Evolutionary conservation across 495 filamentous ascomycete genomes (phyloP).

Genomic region (Aspergillus cristatus): DNA sequence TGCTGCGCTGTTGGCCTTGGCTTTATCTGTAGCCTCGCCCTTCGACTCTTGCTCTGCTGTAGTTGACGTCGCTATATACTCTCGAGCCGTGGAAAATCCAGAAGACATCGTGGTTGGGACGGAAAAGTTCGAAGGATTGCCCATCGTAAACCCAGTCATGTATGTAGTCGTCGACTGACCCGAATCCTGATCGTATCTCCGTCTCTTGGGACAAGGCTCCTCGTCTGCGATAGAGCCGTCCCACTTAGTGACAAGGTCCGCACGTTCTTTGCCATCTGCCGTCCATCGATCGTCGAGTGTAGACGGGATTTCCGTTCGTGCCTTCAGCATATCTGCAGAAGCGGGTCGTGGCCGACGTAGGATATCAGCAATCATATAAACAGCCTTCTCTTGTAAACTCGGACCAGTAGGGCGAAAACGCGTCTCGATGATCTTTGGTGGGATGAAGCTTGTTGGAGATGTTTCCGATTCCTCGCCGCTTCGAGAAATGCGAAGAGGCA

Average conservation of each 20-base stretch:
- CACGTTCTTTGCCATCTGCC: slow-evolving; percentile 43
- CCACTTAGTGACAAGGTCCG: slow-evolving; percentile 30
- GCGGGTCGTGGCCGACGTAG: slow-evolving; percentile 48
- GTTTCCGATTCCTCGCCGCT: slow-evolving; percentile 44
- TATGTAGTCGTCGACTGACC: slow-evolving; percentile 15
- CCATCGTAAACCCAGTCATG: slow-evolving; percentile 18
- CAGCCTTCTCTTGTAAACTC: slow-evolving; percentile 40
- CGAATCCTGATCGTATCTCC: slow-evolving; percentile 21
- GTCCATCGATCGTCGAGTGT: slow-evolving; percentile 58
- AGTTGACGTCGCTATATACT: slow-evolving; percentile 27
- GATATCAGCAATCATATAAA: slow-evolving; percentile 54
- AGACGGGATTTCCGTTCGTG: slow-evolving; percentile 35
- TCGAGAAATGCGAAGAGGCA: slow-evolving; percentile 56
- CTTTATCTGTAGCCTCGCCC: slow-evolving; percentile 8
- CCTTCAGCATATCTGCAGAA: slow-evolving; percentile 36
- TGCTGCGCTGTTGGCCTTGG: slow-evolving; percentile 9
- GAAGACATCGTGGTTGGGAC: slow-evolving; percentile 26
- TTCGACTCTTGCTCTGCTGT: slow-evolving; percentile 3
- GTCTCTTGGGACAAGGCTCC: slow-evolving; percentile 26
- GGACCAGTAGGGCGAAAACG: slow-evolving; percentile 52
- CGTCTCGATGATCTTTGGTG: slow-evolving; percentile 32
- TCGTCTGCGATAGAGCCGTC: slow-evolving; percentile 16
- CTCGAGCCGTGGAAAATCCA: slow-evolving; percentile 34
- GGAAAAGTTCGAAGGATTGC: slow-evolving; percentile 22
- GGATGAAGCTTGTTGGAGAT: slow-evolving; percentile 54